Evolutionary conservation across 2,329 filamentous ascomycete genomes (phyloP), one percentile per base, ranked within the genome.

Genomic region (Pestalotiopsis fici): DNA sequence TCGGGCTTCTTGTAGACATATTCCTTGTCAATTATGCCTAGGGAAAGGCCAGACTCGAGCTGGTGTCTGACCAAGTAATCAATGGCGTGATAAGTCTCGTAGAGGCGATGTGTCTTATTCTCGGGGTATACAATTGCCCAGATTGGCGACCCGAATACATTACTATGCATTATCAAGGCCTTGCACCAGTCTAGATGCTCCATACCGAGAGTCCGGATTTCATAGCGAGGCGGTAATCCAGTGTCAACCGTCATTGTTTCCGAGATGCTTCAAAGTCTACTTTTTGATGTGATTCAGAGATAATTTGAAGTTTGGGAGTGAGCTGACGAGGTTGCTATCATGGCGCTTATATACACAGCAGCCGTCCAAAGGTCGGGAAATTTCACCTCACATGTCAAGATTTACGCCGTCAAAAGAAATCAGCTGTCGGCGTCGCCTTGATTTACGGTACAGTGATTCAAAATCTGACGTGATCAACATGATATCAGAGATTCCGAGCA

Each of bases 131-230:
- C 25, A 0, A 63, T 31, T 2, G 69, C 25, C 71, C 74, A 77
- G 18, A 74, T 39, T 11, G 68, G 71, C 13, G 71, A 72, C 35
- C 68, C 50, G 68, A 74, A 76, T 2, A 71, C 6, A 67, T 73
- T 76, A 63, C 69, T 73, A 66, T 76, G 74, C 5, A 66, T 64
- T 5, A 74, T 47, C n/a, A 77, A 71, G 4, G 75, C 74, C 2
- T 25, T 47, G 13, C 65, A 74, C 74, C 73, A 78, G 12, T 71
- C 67, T 1, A 61, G 35, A 55, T 78, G 71, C 47, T 75, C 67
- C 2, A 67, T 66, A 18, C 66, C 69, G 11, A 78, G 71, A 2
- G 68, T 64, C 15, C 74, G 76, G 66, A 78, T 74, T 65, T 77
- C 71, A 63, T 69, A 73, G 25, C 72, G 70, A 59, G 62, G 28